Percentiles rank a stretch among this genome's conserved stretches.
These are phyloP conservation scores for Globisporangium uncinulatum DNA, from an alignment of 352 stramenopile species.

Conservation along the genomic window DNA sequence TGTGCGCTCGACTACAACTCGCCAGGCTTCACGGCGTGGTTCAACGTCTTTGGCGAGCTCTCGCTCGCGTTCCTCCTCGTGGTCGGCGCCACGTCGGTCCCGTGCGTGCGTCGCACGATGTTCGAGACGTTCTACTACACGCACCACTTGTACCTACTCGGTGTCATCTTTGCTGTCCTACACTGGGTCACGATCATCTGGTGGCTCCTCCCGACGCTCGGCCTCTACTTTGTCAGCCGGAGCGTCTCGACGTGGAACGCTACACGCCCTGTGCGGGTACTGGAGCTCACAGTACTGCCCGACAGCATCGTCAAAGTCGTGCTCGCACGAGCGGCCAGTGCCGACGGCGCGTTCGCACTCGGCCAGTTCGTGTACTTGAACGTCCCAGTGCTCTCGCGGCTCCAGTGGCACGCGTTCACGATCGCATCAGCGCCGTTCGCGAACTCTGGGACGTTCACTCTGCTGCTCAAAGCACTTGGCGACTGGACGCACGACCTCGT, in stretches of 20 bases:
- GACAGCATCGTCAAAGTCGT: conserved; percentile 45
- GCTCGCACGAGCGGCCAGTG: conserved; percentile 18
- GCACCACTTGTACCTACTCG: conserved; percentile 49
- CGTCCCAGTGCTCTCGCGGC: conserved; percentile 42
- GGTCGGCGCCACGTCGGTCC: conserved; percentile 35
- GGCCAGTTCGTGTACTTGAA: conserved; percentile 59
- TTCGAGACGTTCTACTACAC: conserved; percentile 59
- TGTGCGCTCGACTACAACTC: conserved; percentile 35
- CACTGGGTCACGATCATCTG: conserved; percentile 44
- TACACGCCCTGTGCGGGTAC: conserved; percentile 25
- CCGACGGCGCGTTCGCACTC: conserved; percentile 25
- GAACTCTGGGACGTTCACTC: conserved; percentile 28
- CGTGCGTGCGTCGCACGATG: conserved; percentile 36
- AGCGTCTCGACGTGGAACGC: conserved; percentile 40
- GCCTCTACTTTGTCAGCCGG: conserved; percentile 46
- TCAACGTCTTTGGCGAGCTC: conserved; percentile 62
- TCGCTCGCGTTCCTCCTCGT: conserved; percentile 38
- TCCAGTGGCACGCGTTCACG: conserved; percentile 61
- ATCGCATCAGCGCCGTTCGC: conserved; percentile 40
- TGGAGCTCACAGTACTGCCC: conserved; percentile 23
- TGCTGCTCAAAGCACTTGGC: conserved; percentile 44
- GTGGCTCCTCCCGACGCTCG: conserved; percentile 43
- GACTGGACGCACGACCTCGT: conserved; percentile 45
- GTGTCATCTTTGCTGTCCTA: conserved; percentile 40
- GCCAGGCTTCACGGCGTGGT: conserved; percentile 39